A percentile compares a stretch with the other conserved stretches of the same genome.
These are phyloP conservation scores for Cyclotella kingstonii DNA, from an alignment of 108 stramenopile species.

Conservation along the genomic window DNA sequence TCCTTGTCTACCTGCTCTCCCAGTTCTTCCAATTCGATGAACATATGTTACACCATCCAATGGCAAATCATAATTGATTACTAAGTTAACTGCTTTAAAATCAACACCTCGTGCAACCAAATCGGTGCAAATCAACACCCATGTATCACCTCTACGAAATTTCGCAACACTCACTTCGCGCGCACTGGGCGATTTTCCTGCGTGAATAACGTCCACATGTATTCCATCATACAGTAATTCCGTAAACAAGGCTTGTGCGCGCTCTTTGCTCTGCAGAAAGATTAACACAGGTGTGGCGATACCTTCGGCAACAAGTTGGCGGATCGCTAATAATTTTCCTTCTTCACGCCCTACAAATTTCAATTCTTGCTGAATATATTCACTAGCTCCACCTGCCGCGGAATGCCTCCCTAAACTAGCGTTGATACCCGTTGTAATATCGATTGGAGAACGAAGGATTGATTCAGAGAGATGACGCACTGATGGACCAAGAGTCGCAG, in stretches of 20 bases:
- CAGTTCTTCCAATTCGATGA: conserved; percentile 96
- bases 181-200: conserved; percentile 80
- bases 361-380: conserved; percentile 85
- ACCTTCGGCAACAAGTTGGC: conserved; percentile 77
- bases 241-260: conserved; percentile 92
- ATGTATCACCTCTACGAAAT: conserved; percentile 94
- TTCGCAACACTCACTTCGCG: conserved; percentile 88
- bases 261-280: conserved; percentile 94
- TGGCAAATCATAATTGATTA: conserved; percentile 97
- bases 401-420: conserved; percentile 50
- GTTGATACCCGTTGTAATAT: conserved; percentile 71
- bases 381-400: conserved; percentile 70
- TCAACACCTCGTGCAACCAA: conserved; percentile 97
- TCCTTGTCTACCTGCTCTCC: conserved; percentile 90
- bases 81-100: conserved; percentile 95
- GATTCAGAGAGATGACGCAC: conserved; percentile 84
- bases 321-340: conserved; percentile 95
- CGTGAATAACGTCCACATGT: conserved; percentile 94
- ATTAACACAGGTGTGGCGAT: conserved; percentile 84
- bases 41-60: conserved; percentile 88
- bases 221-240: conserved; percentile 94
- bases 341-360: conserved; percentile 97
- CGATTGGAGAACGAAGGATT: conserved; percentile 90
- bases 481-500: conserved; percentile 90
- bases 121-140: conserved; percentile 98